Conservation (phyloP, 108 stramenopile genomes). For the Phaeodactylum tricornutum region DNA sequence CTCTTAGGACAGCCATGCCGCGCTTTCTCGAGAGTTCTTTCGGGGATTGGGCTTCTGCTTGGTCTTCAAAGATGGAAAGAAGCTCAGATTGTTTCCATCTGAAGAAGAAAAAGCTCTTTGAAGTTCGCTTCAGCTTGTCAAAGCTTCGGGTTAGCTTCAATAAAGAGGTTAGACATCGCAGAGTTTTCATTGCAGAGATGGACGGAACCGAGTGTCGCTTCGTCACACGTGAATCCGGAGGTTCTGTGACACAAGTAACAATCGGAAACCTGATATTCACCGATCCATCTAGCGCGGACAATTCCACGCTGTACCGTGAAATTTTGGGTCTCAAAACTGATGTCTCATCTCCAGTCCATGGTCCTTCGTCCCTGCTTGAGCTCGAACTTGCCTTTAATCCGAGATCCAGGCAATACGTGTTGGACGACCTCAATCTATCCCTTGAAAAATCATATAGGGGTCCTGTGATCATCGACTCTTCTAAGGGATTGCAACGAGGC, state of each 20-base stretch:
- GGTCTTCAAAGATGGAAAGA: too few species aligned
- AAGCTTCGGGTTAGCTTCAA: constrained; percentile 58
- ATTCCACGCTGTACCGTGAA: constrained; percentile 50
- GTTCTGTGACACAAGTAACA: constrained; percentile 28
- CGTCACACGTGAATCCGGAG: constrained; percentile 23
- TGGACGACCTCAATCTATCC: constrained; percentile 4
- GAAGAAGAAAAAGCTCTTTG: constrained; percentile 10
- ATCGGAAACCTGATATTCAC: constrained; percentile 44
- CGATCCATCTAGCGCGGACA: constrained; percentile 25
- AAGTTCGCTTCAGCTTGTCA: constrained; percentile 34
- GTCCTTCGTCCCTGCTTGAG: constrained; percentile 30
- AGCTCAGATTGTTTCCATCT: too few species aligned
- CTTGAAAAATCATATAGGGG: not conserved
- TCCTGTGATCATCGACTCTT: constrained; percentile 1
- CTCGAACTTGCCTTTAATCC: constrained; percentile 30
- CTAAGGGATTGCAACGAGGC: constrained; percentile 17
- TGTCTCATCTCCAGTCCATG: not conserved
- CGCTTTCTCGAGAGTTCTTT: constrained; percentile 1
- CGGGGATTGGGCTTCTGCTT: too few species aligned
- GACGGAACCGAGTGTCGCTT: constrained; percentile 35
- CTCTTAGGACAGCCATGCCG: too few species aligned
- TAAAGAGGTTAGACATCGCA: constrained; percentile 52
- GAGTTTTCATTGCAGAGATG: constrained; percentile 60
- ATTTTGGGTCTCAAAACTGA: constrained; percentile 53
- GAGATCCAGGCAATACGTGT: constrained; percentile 10